These are phyloP conservation scores for Luffa aegyptiaca DNA, from an alignment of 306 rosid genomes.

Conservation along the genomic window DNA sequence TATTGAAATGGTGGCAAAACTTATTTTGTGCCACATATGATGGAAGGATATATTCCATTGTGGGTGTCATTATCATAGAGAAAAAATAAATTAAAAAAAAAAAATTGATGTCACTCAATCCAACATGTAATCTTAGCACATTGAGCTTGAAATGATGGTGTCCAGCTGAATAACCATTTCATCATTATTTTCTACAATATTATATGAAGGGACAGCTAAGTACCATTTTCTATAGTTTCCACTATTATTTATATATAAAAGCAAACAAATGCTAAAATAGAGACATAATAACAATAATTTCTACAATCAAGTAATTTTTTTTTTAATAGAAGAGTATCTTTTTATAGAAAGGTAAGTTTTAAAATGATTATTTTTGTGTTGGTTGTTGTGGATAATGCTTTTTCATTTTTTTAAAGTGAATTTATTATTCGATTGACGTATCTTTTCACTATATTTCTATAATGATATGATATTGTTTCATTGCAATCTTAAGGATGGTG, in stretches of 20 bases:
- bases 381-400: no score
- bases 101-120: background rate
- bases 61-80: background rate
- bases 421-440: no score
- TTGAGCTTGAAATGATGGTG: background rate
- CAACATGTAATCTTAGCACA: background rate
- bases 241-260: background rate
- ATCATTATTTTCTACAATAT: background rate
- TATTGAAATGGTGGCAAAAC: background rate
- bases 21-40: background rate
- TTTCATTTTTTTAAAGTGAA: no score
- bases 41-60: background rate
- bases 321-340: no score
- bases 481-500: no score
- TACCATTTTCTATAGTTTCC: background rate
- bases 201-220: slow-evolving; percentile 3
- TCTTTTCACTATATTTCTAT: no score
- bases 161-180: background rate
- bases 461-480: no score
- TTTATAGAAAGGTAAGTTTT: no score
- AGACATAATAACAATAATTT: background rate
- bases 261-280: background rate
- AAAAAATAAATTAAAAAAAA: background rate
- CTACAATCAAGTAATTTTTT: no score
- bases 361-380: no score